Base-by-base conservation (phyloP, 441 rosid genomes). In the Syzygium syzygioides region DNA sequence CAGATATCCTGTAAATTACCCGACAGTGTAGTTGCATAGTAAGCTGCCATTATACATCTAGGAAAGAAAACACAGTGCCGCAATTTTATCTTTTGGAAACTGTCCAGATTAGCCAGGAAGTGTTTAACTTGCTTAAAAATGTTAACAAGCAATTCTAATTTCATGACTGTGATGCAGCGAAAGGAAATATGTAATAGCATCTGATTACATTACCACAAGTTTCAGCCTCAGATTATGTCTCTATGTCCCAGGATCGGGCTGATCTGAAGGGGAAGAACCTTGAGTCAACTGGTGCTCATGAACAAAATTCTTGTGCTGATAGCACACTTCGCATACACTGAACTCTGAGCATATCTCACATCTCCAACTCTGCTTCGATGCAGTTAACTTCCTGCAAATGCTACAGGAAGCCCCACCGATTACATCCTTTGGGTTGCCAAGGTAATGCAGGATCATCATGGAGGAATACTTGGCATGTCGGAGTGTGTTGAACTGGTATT, bases 401-500 rank as follows among this genome's bases (percentile, higher is more conserved):
- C 87, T 90, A 91, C 97, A 96, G 60, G 86, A 55, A 56, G 85
- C 28, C 87, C 55, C 88, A 53, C 66, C 54, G 30, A 79, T 13
- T 14, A 87, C 86, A 83, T 87, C 34, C 30, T 55, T 89, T 85
- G 91, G 93, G 87, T 89, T 90, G 85, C 90, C 93, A 79, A 95
- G 96, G 90, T 93, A 91, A 91, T 96, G 92, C 68, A 97, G 92
- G 90, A 96, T 92, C 98, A 96, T 95, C 98, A 96, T 95, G 7
- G 98, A 93, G 59, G 99, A 94, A 91, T 94, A 90, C 91, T 97
- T 97, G 89, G 98, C 98, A 64, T 94, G 94, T 79, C 98, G 94
- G 88, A 95, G 95, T 12, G 94, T 90, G 92, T 97, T 95, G 66
- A 96, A 97, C 88, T 93, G 93, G 91, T 95, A 94, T 86, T 92